Base-by-base conservation (phyloP, 371 early-diverging fungal genomes). In the Saksenaea oblongispora region DNA sequence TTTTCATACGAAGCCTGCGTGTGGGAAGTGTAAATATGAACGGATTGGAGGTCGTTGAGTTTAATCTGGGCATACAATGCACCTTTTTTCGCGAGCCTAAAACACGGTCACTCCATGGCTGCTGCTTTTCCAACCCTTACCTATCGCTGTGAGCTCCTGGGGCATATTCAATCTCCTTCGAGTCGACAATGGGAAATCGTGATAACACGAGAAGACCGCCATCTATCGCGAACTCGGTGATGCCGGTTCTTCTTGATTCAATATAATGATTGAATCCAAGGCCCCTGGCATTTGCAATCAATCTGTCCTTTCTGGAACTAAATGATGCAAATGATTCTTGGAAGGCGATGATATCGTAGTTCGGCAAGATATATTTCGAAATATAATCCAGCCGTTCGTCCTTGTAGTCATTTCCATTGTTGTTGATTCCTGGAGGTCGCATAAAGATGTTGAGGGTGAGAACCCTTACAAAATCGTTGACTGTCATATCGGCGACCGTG, bases 241-340 rank as follows among this genome's bases (percentile, higher is more conserved):
- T 71, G 27, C 82, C 83, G 59, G 86, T 86, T 8, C 85, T 68
- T 26, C 86, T 81, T 5, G 84, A 83, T 11, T 78, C 73, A 3
- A 84, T 72, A 47, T 78, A 79, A 63, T 84, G 86, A 34, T 75
- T 72, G 58, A 92, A 88, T 4, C 95, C 96, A 11, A 75, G 60
- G 36, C 84, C 69, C 47, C 83, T 75, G 9, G 94, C 95, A n/a
- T 76, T 80, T 0, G 61, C 63, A 14, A 90, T 51, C 13, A 94
- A 67, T 17, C 70, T 61, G 35, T 78, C 74, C 14, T 81, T 76
- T 1, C 95, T 76, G 28, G 82, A 68, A 31, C 79, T 77, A 2
- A 89, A 91, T 70, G 84, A 92, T 14, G 88, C 87, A 78, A 92
- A 95, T 57, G 91, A 84, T 69, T 95, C 96, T 73, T 95, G 94